Percentiles rank a stretch among this genome's conserved stretches.
Evolutionary conservation across 148 eudicot species (phyloP).

Genomic region (Drosera capensis): DNA sequence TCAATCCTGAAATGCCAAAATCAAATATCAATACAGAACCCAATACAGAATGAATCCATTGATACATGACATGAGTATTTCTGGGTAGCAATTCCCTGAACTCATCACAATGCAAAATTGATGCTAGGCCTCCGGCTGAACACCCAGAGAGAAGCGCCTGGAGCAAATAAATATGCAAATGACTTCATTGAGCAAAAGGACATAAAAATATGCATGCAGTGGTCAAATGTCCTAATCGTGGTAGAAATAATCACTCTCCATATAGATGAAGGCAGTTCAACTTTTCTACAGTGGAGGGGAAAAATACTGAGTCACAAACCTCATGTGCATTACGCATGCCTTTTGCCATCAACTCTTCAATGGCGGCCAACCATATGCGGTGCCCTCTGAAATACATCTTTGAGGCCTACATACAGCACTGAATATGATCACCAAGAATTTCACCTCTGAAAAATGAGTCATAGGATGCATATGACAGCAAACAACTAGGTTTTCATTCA

Average conservation of each 20-base stretch:
- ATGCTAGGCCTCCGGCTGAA: conserved; percentile 96
- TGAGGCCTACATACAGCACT: conserved; percentile 31
- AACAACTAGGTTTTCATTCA: too few species aligned
- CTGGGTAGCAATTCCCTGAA: conserved; percentile 43
- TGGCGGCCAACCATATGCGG: conserved; percentile 70
- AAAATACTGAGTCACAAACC: conserved; percentile 9
- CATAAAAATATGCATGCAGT: not conserved
- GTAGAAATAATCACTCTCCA: too few species aligned
- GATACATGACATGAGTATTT: conserved; percentile 7
- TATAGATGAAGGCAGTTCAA: too few species aligned
- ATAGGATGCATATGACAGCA: too few species aligned
- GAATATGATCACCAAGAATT: too few species aligned
- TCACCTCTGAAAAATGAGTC: too few species aligned
- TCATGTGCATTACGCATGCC: conserved; percentile 68
- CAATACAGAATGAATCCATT: too few species aligned
- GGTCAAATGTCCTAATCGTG: not conserved
- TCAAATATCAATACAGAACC: conserved; percentile 2
- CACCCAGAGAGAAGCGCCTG: conserved; percentile 94
- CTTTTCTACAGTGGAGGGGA: not conserved
- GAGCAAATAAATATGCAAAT: conserved; percentile 1
- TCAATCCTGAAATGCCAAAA: conserved; percentile 40
- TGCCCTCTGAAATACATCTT: conserved; percentile 75
- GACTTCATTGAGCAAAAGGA: not conserved
- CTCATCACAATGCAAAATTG: conserved; percentile 80
- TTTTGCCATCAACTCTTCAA: conserved; percentile 68